phyloP scores from a whole-genome alignment of 129 eudicot species.

The Oenanthe sinensis region DNA sequence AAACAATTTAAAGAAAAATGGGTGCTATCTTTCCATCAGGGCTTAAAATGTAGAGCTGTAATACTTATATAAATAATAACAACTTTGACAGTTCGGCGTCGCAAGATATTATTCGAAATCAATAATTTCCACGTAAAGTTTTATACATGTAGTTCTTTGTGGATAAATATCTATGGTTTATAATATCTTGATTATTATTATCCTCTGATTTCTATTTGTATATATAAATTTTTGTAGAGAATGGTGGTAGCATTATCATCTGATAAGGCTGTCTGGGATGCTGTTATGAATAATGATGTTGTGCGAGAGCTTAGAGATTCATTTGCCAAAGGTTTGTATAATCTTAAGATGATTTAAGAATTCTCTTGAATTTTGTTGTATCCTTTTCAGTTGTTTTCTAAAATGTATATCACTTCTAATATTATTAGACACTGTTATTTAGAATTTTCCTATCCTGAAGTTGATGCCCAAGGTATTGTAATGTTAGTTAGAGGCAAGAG shows the following conservation, averaged over 20 bases:
- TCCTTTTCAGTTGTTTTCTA: neutral
- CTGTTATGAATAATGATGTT: constrained; percentile 79
- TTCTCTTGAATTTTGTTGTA: neutral
- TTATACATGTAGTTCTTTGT: neutral
- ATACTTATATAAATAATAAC: neutral
- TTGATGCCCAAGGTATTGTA: neutral
- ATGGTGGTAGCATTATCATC: constrained; percentile 81
- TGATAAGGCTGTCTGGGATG: constrained; percentile 82
- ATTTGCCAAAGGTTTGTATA: constrained; percentile 40
- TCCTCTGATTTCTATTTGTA: neutral
- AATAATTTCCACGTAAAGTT: neutral
- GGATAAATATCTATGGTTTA: neutral
- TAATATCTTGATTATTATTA: neutral
- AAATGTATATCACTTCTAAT: neutral
- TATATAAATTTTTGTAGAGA: constrained; percentile 27
- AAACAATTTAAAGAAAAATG: neutral
- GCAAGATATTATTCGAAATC: neutral
- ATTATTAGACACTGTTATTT: neutral
- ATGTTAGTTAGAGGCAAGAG: neutral
- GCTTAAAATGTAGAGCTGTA: neutral
- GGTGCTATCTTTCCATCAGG: neutral
- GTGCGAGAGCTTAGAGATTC: constrained; percentile 70
- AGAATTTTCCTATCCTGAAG: neutral
- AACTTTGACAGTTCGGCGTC: neutral
- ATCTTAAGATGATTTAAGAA: neutral